Evolutionary conservation across 1,284 basidiomycete genomes (phyloP).

Genomic region (Marasmius oreades): DNA sequence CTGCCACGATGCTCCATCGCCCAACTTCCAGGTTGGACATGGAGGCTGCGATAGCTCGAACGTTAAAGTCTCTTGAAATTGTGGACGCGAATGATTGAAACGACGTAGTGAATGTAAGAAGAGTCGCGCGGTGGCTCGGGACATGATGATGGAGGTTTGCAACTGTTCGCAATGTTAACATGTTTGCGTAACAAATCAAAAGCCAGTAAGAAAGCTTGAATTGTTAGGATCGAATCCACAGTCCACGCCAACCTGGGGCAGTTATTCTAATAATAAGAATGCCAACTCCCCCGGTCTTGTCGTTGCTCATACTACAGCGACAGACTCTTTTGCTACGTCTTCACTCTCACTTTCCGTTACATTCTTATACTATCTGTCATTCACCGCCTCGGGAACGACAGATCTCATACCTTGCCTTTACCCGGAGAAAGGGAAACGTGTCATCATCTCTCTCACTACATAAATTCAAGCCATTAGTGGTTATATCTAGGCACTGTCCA

Average conservation of each 20-base stretch:
- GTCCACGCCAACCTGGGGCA: no score
- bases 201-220: background rate
- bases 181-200: no score
- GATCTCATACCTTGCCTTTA: slow-evolving; percentile 4
- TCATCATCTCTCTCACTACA: slow-evolving; percentile 16
- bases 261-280: background rate
- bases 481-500: background rate
- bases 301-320: background rate
- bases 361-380: background rate
- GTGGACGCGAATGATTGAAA: slow-evolving; percentile 10
- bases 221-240: background rate
- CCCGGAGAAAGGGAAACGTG: slow-evolving; percentile 28
- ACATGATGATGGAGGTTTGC: background rate
- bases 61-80: slow-evolving; percentile 32
- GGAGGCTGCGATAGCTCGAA: slow-evolving; percentile 44
- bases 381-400: background rate
- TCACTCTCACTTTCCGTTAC: background rate
- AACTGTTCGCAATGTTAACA: no score
- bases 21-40: slow-evolving; percentile 49
- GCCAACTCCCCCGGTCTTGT: background rate
- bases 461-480: slow-evolving; percentile 15
- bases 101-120: background rate
- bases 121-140: background rate
- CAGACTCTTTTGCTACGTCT: background rate
- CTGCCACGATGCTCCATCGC: slow-evolving; percentile 39